Percentiles rank a stretch among this genome's conserved stretches.
Evolutionary conservation across 2,329 filamentous ascomycete genomes (phyloP).

Genomic region (Anisogramma anomala): DNA sequence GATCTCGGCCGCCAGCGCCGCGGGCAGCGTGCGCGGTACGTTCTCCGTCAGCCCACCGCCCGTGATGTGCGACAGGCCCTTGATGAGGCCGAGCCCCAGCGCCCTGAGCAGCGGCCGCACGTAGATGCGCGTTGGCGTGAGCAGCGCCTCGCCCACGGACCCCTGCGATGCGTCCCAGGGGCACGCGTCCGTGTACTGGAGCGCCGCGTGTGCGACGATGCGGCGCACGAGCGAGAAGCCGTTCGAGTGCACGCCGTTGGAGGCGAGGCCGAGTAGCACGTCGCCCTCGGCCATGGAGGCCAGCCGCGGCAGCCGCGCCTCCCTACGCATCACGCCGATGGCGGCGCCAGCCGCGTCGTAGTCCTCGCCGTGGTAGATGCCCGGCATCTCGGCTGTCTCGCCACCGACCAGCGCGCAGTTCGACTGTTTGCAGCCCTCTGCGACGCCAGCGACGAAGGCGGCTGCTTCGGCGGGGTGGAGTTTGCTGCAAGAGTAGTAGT

Average conservation of each 20-base stretch:
- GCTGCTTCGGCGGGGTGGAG: constrained; percentile 68
- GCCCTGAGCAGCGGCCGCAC: constrained; percentile 68
- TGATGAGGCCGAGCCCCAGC: constrained; percentile 52
- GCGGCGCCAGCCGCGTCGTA: constrained; percentile 91
- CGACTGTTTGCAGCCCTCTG: constrained; percentile 71
- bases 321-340: constrained; percentile 65
- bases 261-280: constrained; percentile 73
- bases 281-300: constrained; percentile 71
- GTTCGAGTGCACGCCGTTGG: constrained; percentile 86
- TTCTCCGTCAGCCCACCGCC: constrained; percentile 90
- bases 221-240: constrained; percentile 94
- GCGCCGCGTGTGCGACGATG: constrained; percentile 62
- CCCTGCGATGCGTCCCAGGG: constrained; percentile 56
- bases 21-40: constrained; percentile 83
- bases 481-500: constrained; percentile 92
- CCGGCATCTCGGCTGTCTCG: constrained; percentile 97
- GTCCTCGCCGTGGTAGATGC: constrained; percentile 77
- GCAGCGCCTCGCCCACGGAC: constrained; percentile 60
- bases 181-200: constrained; percentile 59
- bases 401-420: constrained; percentile 90
- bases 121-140: constrained; percentile 90
- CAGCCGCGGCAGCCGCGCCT: constrained; percentile 62
- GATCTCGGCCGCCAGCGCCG: constrained; percentile 65
- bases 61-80: constrained; percentile 94
- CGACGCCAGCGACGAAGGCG: constrained; percentile 84